Base-by-base conservation (phyloP, 306 rosid species). In the Cicer yamashitae region DNA sequence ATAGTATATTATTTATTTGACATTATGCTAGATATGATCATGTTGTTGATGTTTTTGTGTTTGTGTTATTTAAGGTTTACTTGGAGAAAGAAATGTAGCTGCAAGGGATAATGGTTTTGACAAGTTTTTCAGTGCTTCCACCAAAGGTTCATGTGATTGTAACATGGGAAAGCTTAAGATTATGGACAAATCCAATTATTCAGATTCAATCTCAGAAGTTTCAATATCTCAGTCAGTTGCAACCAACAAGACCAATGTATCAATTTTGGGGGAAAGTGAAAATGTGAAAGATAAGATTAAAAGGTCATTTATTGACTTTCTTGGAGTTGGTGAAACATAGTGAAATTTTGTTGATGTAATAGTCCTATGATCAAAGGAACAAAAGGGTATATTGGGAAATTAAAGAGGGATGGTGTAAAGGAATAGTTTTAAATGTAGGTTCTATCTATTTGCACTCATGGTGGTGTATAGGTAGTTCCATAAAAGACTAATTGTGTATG, bases 261-360 rank as follows among this genome's bases (percentile, higher is more conserved):
- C 87, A 47, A 57, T 84, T 70, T 84, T 73, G 60, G 78, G 79
- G 64, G 76, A 83, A 73, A 86, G 38, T 73, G 83, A 50, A 61
- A 82, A 70, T 13, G 14, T 64, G 22, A 77, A 57, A n/a, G 73
- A 45, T 37, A 53, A 71, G 17, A 69, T 65, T 25, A 43, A 70
- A 37, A 53, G 80, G 82, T 18, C 76, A 63, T 93, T 88, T 86
- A 84, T 93, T 81, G 98, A 93, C 81, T 93, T 93, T 72, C 98
- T 93, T 75, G 98, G 97, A 67, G 90, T 93, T 0, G 97, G 97
- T 81, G 85, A 85, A 63, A 9, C 73, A 46, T 93, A 79, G 73
- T n/a, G 7, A 12, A 70, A 14, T 50, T 54, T 54, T 65, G 48
- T 52, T 45, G 73, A 13, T 11, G 10, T 14, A 64, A 46, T 64